Evolutionary conservation across 2,329 filamentous ascomycete species (phyloP).

Genomic region (Gremmenia infestans): DNA sequence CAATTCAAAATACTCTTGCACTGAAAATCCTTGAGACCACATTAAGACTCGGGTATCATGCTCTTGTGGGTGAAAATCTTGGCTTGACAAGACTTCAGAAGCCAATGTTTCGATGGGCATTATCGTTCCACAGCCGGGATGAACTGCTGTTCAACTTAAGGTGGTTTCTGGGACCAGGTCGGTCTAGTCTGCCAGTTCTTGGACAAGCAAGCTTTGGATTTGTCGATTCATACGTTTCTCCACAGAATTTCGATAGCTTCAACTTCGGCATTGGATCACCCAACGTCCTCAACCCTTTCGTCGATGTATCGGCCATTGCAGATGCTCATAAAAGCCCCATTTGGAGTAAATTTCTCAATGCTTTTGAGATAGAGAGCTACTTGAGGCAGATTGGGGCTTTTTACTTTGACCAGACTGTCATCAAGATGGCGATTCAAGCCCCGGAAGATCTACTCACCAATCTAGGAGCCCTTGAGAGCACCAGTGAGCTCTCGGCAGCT

Average conservation of each 20-base stretch:
- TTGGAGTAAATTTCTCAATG: slow-evolving; percentile 1
- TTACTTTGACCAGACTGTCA: background rate
- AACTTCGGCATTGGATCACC: background rate
- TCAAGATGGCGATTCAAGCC: background rate
- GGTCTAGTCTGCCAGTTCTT: background rate
- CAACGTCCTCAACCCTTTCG: slow-evolving; percentile 6
- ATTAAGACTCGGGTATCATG: slow-evolving; percentile 4
- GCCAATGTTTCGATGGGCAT: slow-evolving; percentile 6
- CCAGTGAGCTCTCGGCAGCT: background rate
- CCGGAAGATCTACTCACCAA: background rate
- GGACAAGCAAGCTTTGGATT: slow-evolving; percentile 8
- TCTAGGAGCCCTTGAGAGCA: background rate
- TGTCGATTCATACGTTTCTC: background rate
- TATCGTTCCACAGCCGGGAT: slow-evolving; percentile 6
- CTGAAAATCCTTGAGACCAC: slow-evolving; percentile 3
- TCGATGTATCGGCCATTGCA: slow-evolving; percentile 5
- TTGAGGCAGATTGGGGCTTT: slow-evolving; percentile 8
- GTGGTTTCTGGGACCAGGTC: slow-evolving; percentile 9
- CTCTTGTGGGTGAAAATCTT: background rate
- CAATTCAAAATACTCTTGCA: background rate
- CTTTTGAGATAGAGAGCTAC: slow-evolving; percentile 9
- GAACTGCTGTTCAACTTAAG: slow-evolving; percentile 8
- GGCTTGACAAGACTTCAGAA: background rate
- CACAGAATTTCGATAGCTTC: background rate
- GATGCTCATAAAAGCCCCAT: background rate